phyloP scores from a whole-genome alignment of 83 land plant genomes.

The Thuja plicata region DNA sequence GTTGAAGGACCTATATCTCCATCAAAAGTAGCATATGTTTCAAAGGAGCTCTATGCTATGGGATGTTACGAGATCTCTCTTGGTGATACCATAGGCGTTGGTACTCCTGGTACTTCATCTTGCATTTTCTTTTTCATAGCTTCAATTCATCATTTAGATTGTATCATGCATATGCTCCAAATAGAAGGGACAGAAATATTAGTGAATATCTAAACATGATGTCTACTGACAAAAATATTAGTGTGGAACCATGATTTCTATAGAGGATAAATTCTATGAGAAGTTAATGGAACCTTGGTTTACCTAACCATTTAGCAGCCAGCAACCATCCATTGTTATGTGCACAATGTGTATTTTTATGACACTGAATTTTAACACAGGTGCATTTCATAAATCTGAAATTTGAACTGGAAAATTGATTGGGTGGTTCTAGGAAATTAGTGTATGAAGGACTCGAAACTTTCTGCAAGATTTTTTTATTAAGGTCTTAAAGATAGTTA shows the following conservation, averaged over 20 bases:
- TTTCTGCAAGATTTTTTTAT: too few relatives aligned
- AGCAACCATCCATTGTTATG: neutral
- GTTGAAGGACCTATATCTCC: slow-evolving; percentile 85
- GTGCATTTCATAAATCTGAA: neutral
- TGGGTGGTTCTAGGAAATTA: neutral
- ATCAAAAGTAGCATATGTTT: slow-evolving; percentile 78
- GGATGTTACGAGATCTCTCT: slow-evolving; percentile 98
- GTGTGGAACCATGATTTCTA: neutral
- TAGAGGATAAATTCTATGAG: neutral
- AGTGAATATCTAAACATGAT: neutral
- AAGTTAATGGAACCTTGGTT: neutral
- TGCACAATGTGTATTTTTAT: neutral
- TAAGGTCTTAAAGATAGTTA: neutral
- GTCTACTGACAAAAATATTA: neutral
- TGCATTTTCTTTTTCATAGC: neutral
- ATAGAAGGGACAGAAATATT: neutral
- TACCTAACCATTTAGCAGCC: neutral
- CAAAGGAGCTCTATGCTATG: slow-evolving; percentile 88
- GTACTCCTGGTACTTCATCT: slow-evolving; percentile 77
- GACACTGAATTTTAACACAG: neutral
- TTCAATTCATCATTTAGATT: neutral
- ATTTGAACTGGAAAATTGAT: neutral
- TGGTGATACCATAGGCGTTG: slow-evolving; percentile 97
- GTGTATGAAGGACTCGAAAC: neutral
- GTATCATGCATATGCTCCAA: neutral